Evolutionary conservation across 148 eudicot genomes (phyloP), one percentile per base, ranked within the genome.

Genomic region (Vaccinium darrowii): DNA sequence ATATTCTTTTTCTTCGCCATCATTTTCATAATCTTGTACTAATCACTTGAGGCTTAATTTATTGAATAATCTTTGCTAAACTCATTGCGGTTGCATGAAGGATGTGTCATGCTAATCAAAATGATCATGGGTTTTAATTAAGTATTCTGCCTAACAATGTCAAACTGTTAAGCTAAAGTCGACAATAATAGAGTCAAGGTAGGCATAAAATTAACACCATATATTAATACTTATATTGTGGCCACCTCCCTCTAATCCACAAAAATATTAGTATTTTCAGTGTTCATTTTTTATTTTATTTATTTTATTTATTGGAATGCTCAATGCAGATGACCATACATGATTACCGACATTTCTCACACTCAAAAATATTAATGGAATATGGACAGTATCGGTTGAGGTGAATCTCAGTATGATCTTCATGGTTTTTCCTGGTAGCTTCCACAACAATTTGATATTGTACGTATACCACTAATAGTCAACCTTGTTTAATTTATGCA

Each of bases 161-260:
- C 74, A 62, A 81, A 52, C 14, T 78, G 54, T 78, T 30, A 5
- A 69, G 74, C 33, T 30, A 27, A 23, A 53, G n/a, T 79, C 23
- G 23, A 56, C 67, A 57, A 30, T 30, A 56, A 56, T 79, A 53
- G 62, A 79, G 81, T 79, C 81, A 79, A 79, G 60, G 47, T 16
- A 16, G 50, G 67, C 43, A 15, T 56, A 79, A 0, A 25, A 21
- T 49, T 1, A 14, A 3, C 13, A 12, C 47, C 47, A 43, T 43
- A 30, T 11, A 74, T 36, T 36, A 13, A 8, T 43, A 43, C 47
- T 43, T 8, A 76, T 36, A 75, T 15, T 75, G 19, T 18, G 78
- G 47, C 43, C 78, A 75, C 25, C 47, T 75, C 13, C 2, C 53
- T 43, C 18, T 6, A 5, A 36, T 30, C 2, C 47, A 1, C 18